phyloP scores from a whole-genome alignment of 2,329 filamentous ascomycete species.

The Talaromyces rugulosus region DNA sequence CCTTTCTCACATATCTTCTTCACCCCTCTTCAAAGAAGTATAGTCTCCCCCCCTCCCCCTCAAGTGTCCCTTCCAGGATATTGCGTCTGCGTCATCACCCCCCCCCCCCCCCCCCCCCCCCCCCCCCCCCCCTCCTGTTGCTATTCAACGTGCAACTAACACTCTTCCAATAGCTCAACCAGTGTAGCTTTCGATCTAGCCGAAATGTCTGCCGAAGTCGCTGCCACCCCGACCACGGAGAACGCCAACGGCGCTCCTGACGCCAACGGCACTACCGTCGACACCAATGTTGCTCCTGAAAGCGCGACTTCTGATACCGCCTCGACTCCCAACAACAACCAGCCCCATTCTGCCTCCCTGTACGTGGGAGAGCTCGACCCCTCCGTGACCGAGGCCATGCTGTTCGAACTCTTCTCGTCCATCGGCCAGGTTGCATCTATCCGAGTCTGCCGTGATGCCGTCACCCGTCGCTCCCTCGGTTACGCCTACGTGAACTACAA shows the following conservation, averaged over 20 bases:
- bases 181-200: conserved; percentile 31
- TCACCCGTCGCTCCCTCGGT: conserved; percentile 95
- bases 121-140: not conserved
- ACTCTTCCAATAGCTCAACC: not conserved
- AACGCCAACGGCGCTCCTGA: conserved; percentile 36
- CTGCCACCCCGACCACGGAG: conserved; percentile 66
- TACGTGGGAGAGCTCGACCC: conserved; percentile 98
- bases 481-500: conserved; percentile 99
- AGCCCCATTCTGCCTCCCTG: conserved; percentile 93
- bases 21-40: conserved; percentile 8
- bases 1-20: conserved; percentile 2
- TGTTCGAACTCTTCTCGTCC: conserved; percentile 99
- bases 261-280: conserved; percentile 58
- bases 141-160: not conserved
- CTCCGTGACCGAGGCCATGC: conserved; percentile 98
- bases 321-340: conserved; percentile 62
- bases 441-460: conserved; percentile 98
- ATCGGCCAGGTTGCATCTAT: conserved; percentile 98
- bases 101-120: not conserved
- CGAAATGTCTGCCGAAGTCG: conserved; percentile 77
- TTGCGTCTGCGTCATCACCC: not conserved
- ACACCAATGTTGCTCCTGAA: conserved; percentile 58
- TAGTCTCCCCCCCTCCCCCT: not conserved
- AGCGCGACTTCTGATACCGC: conserved; percentile 49
- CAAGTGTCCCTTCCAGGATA: not conserved